Evolutionary conservation across 139 green algal species (phyloP), one percentile per base, ranked within the genome.

Genomic region (Protoeuglena noctilucae): DNA sequence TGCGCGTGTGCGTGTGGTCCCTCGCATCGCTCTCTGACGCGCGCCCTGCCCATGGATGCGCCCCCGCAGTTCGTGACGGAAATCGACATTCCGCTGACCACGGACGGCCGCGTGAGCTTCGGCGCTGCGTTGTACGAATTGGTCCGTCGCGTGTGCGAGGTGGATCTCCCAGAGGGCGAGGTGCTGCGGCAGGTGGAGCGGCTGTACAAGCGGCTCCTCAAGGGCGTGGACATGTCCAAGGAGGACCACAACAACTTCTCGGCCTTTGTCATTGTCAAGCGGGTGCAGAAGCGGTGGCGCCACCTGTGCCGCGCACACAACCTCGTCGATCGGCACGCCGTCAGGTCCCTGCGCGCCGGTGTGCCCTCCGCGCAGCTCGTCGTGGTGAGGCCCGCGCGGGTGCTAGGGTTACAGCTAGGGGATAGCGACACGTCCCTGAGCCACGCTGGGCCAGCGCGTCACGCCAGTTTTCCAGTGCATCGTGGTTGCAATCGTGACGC

Each of bases 1-100:
- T 45, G 12, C 16, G 39, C 39, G 39, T 16, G 39, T 16, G 39
- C 39, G 39, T 45, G 39, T n/a, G 39, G 12, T 45, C 39, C 39
- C 16, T 12, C 39, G 12, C 39, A 45, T 12, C 16, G 39, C 39
- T n/a, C n/a, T n/a, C n/a, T n/a, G n/a, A n/a, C n/a, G n/a, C n/a
- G n/a, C n/a, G n/a, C n/a, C n/a, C n/a, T n/a, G n/a, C n/a, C n/a
- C n/a, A n/a, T n/a, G n/a, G n/a, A n/a, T n/a, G n/a, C n/a, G n/a
- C n/a, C n/a, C n/a, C n/a, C n/a, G n/a, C n/a, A 66, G 28, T 86
- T 85, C 61, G 78, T 87, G 53, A 81, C 75, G 57, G 73, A 79
- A 43, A 64, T 89, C 51, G 72, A 89, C 57, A 87, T 89, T 34
- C 81, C 81, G 2, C 59, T 89, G 28, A 61, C 60, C 58, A 43